Evolutionary conservation across 1,139 yeast genomes (phyloP).

Genomic region (Hemisphaericaspora xylanilytica): DNA sequence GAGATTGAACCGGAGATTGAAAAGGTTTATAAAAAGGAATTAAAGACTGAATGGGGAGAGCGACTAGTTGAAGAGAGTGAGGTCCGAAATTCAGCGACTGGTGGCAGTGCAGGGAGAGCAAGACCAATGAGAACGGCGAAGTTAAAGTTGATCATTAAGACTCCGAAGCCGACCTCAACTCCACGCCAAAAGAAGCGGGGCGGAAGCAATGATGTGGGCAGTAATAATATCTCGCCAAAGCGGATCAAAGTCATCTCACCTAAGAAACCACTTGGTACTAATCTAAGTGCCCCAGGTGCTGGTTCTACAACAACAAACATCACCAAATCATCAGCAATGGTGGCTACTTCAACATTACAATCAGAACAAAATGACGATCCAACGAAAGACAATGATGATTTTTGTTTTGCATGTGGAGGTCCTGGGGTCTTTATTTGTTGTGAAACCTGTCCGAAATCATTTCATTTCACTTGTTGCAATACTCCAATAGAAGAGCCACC

Average conservation of each 20-base stretch:
- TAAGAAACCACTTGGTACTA: constrained; percentile 31
- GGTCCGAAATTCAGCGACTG: constrained; percentile 23
- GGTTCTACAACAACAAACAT: constrained; percentile 6
- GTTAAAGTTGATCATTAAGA: constrained; percentile 14
- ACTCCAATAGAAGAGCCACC: constrained; percentile 87
- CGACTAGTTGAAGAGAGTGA: constrained; percentile 24
- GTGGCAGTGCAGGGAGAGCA: constrained; percentile 4
- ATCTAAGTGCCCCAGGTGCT: constrained; percentile 26
- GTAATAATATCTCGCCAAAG: constrained; percentile 23
- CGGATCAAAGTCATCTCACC: constrained; percentile 45
- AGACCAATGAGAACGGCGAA: constrained; percentile 11
- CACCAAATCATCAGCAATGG: background rate
- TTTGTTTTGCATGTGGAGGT: constrained; percentile 83
- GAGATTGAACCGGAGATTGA: constrained; percentile 11
- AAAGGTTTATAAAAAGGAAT: constrained; percentile 19
- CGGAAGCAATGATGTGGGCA: constrained; percentile 5
- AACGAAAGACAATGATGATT: constrained; percentile 71
- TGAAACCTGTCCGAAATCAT: constrained; percentile 88
- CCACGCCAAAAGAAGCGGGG: constrained; percentile 2
- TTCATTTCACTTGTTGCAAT: constrained; percentile 86
- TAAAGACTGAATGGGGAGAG: constrained; percentile 30
- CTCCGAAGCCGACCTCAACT: too few relatives aligned
- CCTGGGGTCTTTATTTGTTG: constrained; percentile 90
- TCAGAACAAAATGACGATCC: constrained; percentile 24
- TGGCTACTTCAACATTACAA: background rate